Conservation (phyloP, 768 basidiomycete species). For the Chiua virens region DNA sequence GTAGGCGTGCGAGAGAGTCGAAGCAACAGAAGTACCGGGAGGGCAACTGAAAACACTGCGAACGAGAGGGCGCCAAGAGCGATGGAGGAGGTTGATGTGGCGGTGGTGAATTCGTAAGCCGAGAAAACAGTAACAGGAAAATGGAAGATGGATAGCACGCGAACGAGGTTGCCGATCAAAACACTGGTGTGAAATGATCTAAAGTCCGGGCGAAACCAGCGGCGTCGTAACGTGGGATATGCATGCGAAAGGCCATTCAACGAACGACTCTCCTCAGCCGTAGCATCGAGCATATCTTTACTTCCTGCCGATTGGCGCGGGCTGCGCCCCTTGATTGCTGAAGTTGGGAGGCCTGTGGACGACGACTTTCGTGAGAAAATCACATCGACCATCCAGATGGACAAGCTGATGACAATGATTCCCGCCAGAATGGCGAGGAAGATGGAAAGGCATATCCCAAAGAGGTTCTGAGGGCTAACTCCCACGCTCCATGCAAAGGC, state of each 20-base stretch:
- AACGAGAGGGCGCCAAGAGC: constrained; percentile 84
- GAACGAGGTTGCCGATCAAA: constrained; percentile 87
- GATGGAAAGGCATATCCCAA: constrained; percentile 76
- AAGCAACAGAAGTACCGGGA: constrained; percentile 73
- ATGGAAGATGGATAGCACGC: constrained; percentile 90
- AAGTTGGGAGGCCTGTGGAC: constrained; percentile 16
- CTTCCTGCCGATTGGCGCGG: constrained; percentile 44
- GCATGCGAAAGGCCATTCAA: constrained; percentile 24
- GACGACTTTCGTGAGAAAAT: constrained; percentile 33
- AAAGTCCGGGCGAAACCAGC: constrained; percentile 50
- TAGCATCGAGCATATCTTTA: constrained; percentile 51
- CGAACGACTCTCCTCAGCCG: constrained; percentile 31
- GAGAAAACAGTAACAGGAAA: constrained; percentile 93
- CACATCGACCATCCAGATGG: constrained; percentile 75
- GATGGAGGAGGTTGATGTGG: constrained; percentile 55
- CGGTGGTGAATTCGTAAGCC: constrained; percentile 56
- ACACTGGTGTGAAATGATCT: constrained; percentile 81
- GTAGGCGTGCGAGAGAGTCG: constrained; percentile 81
- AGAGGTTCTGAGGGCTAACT: constrained; percentile 76
- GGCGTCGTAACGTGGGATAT: constrained; percentile 28
- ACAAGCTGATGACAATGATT: constrained; percentile 64
- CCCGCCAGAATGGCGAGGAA: constrained; percentile 79
- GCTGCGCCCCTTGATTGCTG: constrained; percentile 32
- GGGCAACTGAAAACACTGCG: constrained; percentile 69
- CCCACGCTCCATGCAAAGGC: constrained; percentile 87